A percentile compares a stretch with the other conserved stretches of the same genome.
These are phyloP conservation scores for Lactifluus rugatus DNA, from an alignment of 768 basidiomycete species.

Conservation along the genomic window DNA sequence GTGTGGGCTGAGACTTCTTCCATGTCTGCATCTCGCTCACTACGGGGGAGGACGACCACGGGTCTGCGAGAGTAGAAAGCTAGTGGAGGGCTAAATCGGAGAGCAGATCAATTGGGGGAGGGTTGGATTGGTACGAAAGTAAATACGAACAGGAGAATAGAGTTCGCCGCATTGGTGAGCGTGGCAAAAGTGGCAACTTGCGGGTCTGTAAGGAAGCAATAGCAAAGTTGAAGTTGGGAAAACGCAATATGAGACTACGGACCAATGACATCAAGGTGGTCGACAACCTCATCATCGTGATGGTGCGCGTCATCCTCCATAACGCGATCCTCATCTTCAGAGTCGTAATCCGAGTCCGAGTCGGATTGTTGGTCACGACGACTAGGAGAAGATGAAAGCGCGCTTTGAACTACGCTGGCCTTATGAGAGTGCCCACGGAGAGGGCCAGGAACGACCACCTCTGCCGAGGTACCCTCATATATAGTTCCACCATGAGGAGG, in stretches of 20 bases:
- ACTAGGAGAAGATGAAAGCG: slow-evolving; percentile 31
- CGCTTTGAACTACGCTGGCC: slow-evolving; percentile 37
- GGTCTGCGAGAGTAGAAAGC: slow-evolving; percentile 64
- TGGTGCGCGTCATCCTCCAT: slow-evolving; percentile 27
- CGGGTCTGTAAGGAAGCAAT: slow-evolving; percentile 40
- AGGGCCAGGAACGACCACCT: slow-evolving; percentile 28
- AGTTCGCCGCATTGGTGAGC: slow-evolving; percentile 71
- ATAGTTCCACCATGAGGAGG: background rate
- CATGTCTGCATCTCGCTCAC: slow-evolving; percentile 17
- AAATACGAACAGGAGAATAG: slow-evolving; percentile 51
- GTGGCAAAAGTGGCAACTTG: slow-evolving; percentile 66
- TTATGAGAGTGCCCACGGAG: slow-evolving; percentile 24
- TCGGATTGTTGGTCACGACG: slow-evolving; percentile 9
- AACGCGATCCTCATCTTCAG: slow-evolving; percentile 9
- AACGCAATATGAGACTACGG: slow-evolving; percentile 14
- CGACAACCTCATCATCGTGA: slow-evolving; percentile 74
- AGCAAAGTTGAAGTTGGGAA: background rate
- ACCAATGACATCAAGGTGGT: slow-evolving; percentile 78
- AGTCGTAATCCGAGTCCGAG: slow-evolving; percentile 10
- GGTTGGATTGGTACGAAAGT: background rate
- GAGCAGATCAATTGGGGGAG: background rate
- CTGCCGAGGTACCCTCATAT: background rate
- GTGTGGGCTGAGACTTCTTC: slow-evolving; percentile 31
- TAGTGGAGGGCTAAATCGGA: slow-evolving; percentile 47
- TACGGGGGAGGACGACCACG: slow-evolving; percentile 44